Base-by-base conservation (phyloP, 345 rosid species). In the Arabidopsis thaliana region DNA sequence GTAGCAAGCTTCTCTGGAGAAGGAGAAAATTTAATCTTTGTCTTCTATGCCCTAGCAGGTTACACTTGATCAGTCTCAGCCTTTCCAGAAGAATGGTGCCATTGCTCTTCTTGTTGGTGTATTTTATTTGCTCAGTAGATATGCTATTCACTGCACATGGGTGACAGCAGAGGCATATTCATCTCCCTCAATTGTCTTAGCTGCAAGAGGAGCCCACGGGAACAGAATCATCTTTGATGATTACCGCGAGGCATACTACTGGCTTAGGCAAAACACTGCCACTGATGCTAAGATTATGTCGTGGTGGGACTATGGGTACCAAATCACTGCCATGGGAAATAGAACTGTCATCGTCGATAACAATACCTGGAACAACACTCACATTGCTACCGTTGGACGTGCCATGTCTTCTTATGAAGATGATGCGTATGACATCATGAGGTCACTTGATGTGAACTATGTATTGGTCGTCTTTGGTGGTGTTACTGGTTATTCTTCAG, bases 251-350 rank as follows among this genome's bases (percentile, higher is more conserved):
- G 97, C 99, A 23, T 95, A 95, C 83, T 95, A 85, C 81, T 95
- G 99, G 99, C 97, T 93, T 76, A 90, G 93, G 38, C 98, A 93
- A 78, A 95, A 95, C 77, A 95, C 99, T 67, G 97, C 99, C 48
- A 84, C 82, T 14, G 96, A 95, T 85, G 99, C 99, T 48, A 95
- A 95, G 84, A 85, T 95, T 80, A 95, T 95, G 99, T 95, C 99
- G 23, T 93, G 99, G 99, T 95, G 99, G 99, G 99, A 95, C 85
- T 95, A 95, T 72, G 98, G 98, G 69, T 91, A 94, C 83, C 98
- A 94, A 75, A 94, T 94, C 78, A 94, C 97, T 65, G 99, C 99
- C 69, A 95, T 95, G 99, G 99, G 97, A 78, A 95, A 95, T 78
- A 90, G 98, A 88, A 90, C 99, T 12, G 99, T 95, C 66, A 95